These are phyloP conservation scores for Amylocarpus encephaloides DNA, from an alignment of 2,329 filamentous ascomycete species.

Conservation along the genomic window DNA sequence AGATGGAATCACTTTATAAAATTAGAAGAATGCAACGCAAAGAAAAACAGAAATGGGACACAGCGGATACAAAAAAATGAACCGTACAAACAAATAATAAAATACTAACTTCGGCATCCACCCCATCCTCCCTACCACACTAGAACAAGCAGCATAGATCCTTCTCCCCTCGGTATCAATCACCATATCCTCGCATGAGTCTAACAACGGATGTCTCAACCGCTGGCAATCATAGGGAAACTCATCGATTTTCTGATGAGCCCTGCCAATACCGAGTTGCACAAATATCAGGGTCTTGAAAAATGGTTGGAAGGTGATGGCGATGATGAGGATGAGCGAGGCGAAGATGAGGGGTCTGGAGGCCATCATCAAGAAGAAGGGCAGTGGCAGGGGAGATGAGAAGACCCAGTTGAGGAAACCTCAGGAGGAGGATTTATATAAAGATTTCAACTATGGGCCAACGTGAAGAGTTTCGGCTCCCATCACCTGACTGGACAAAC, in stretches of 20 bases:
- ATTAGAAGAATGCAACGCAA: neutral
- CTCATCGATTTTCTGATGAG: constrained; percentile 27
- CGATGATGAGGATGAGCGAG: constrained; percentile 8
- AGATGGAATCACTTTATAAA: too few relatives aligned
- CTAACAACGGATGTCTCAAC: constrained; percentile 10
- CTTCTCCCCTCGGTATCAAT: constrained; percentile 15
- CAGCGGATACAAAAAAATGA: neutral
- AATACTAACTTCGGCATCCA: constrained; percentile 17
- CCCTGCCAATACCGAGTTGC: constrained; percentile 25
- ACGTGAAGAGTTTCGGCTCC: too few relatives aligned
- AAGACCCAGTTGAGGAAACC: too few relatives aligned
- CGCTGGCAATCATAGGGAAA: constrained; percentile 27
- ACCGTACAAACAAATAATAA: neutral
- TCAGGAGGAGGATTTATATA: too few relatives aligned
- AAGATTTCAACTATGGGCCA: too few relatives aligned
- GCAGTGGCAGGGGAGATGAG: too few relatives aligned
- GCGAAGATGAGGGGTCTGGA: constrained; percentile 2
- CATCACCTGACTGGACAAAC: too few relatives aligned
- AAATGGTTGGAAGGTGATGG: constrained; percentile 19
- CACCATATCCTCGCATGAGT: constrained; percentile 20
- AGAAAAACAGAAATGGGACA: neutral
- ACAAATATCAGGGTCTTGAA: constrained; percentile 24
- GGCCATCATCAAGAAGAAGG: neutral
- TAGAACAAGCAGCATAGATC: constrained; percentile 19
- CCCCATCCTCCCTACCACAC: neutral